Base-by-base conservation (phyloP, 306 rosid species). In the Phaseolus lunatus region DNA sequence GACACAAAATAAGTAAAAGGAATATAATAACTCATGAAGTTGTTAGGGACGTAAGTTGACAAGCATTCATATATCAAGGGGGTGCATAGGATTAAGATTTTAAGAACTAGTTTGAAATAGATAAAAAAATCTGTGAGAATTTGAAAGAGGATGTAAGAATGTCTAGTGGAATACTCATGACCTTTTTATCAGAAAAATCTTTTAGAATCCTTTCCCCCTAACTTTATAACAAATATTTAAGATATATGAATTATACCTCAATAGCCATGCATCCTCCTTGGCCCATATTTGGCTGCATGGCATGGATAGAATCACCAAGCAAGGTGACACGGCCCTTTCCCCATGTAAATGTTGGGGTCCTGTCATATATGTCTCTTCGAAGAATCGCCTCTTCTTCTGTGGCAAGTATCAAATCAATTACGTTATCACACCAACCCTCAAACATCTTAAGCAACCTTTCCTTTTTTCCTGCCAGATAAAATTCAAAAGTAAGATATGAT, bases 191-290 rank as follows among this genome's bases (percentile, higher is more conserved):
- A 29, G 3, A 29, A 29, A 29, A 29, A 29, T 29, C 33, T 29
- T 29, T 29, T 29, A 29, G 33, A 29, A 29, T 29, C 33, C 33
- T 29, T 29, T 29, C 11, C 43, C 11, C 43, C 18, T 20, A 20
- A 2, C 20, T 37, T 20, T 20, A 37, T 9, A 65, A 65, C 6
- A 35, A n/a, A 10, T 9, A 39, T 12, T 43, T 67, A 67, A 43
- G 22, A 44, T 68, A 49, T 45, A 68, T 45, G 1, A 35, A 31
- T 12, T 10, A 26, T 62, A 79, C 98, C 97, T 96, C 99, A 79
- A 96, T 96, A 67, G 99, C 99, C 99, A 96, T 96, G 88, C 99
- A 91, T 67, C 99, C 99, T 26, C 99, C 98, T 85, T 96, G 99
- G 52, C 97, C 98, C 94, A 96, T 73, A 84, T 96, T 96, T 79